Evolutionary conservation across 2,329 filamentous ascomycete genomes (phyloP), one percentile per base, ranked within the genome.

Genomic region (Colletotrichum sp.): DNA sequence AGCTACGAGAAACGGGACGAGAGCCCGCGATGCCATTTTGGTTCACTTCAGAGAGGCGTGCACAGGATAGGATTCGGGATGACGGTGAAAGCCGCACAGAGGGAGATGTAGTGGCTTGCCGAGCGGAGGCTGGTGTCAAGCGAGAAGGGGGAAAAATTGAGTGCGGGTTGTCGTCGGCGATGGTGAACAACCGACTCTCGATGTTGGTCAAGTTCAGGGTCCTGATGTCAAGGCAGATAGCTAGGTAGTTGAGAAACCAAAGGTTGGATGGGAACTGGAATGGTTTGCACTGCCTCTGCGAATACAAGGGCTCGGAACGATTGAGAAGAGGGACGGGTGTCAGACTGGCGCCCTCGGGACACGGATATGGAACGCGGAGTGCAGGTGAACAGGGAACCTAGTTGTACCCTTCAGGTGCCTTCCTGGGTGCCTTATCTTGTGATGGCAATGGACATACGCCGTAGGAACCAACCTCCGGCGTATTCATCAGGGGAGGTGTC

Each of bases 1-100:
- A 80, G 90, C 94, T 85, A 98, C 95, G 78, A 98, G 89, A 82
- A 98, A 91, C 48, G 96, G 96, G 76, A 98, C 91, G 71, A 95
- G 83, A 48, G 91, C 91, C 83, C 91, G 92, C 79, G 91, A 89
- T 79, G 94, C 90, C 94, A 98, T 97, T 68, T 78, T 83, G 71
- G 9, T 30, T n/a, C 34, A 43, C 25, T 27, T 25, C n/a, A 25
- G 15, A n/a, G 27, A 18, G 52, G 39, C 39, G 39, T 48, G 39
- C 18, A 18, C 39, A 48, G 39, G 39, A 48, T 48, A n/a, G n/a
- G 18, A n/a, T 48, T 48, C 18, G 39, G 18, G 10, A 48, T 48
- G 39, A 48, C 39, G 9, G 39, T 18, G 12, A 48, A 48, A 48
- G 39, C n/a, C 22, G 39, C 39, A n/a, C 39, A 48, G 36, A n/a